These are phyloP conservation scores for Neocucurbitaria cava DNA, from an alignment of 2,329 filamentous ascomycete species.

Conservation along the genomic window DNA sequence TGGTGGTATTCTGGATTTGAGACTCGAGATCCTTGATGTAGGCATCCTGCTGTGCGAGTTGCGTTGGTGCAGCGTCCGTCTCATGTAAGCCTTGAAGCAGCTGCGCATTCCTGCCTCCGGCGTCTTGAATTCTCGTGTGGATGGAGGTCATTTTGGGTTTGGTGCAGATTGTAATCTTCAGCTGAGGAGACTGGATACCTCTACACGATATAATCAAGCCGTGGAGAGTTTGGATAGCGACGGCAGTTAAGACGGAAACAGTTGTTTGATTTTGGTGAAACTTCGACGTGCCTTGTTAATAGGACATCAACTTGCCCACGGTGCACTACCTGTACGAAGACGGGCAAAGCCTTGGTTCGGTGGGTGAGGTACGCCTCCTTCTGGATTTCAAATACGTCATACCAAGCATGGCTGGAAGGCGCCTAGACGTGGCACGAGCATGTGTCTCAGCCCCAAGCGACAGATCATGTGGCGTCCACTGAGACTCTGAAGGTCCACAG, in stretches of 20 bases:
- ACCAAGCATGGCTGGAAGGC: not conserved
- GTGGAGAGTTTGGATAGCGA: not conserved
- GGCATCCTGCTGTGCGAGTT: constrained; percentile 38
- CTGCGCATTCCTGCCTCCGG: constrained; percentile 32
- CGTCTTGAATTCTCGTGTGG: constrained; percentile 33
- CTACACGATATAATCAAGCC: not conserved
- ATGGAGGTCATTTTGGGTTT: constrained; percentile 24
- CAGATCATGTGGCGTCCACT: too few species aligned
- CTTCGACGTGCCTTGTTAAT: too few species aligned
- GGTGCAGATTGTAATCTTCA: not conserved
- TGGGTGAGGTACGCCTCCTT: too few species aligned
- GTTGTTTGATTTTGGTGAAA: too few species aligned
- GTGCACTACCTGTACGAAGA: too few species aligned
- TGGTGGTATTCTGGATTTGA: constrained; percentile 28
- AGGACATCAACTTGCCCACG: too few species aligned
- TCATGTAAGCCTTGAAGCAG: constrained; percentile 37
- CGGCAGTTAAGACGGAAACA: not conserved
- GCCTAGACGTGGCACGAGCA: not conserved
- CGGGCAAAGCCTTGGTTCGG: too few species aligned
- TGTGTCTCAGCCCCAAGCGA: not conserved
- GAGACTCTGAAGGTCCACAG: not conserved
- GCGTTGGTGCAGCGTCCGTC: constrained; percentile 37
- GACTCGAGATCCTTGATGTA: constrained; percentile 37
- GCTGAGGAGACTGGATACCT: not conserved
- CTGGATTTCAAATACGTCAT: not conserved